These are phyloP conservation scores for Mucor irregularis DNA, from an alignment of 371 early-diverging fungal genomes.

Conservation along the genomic window DNA sequence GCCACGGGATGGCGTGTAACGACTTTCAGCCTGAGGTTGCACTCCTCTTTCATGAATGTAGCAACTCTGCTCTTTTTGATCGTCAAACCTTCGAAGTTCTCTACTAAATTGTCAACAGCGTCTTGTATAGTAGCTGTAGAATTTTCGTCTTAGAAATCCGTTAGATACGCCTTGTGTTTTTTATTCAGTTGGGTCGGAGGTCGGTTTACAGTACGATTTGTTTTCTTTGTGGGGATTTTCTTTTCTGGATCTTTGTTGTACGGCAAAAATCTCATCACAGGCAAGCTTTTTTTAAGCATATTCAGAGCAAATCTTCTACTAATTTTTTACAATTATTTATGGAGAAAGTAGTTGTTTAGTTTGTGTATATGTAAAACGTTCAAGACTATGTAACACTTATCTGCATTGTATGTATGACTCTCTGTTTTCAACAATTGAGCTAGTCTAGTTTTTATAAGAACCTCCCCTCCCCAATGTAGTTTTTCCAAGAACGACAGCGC, in stretches of 20 bases:
- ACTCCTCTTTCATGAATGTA: constrained; percentile 20
- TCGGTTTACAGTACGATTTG: not conserved
- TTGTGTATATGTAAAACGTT: constrained; percentile 1
- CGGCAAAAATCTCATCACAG: constrained; percentile 3
- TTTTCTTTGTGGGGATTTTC: constrained; percentile 9
- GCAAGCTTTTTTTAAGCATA: constrained; percentile 1
- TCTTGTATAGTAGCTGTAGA: constrained; percentile 6
- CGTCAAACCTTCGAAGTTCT: constrained; percentile 3
- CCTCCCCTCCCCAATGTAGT: constrained; percentile 4
- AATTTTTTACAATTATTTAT: constrained; percentile 2
- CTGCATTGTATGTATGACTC: constrained; percentile 2
- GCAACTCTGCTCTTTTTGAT: constrained; percentile 17
- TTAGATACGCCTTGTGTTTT: constrained; percentile 3
- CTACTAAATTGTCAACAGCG: constrained; percentile 4
- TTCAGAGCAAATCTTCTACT: constrained; percentile 4
- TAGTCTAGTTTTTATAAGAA: constrained; percentile 4
- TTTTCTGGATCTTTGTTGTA: constrained; percentile 11
- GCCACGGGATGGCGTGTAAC: constrained; percentile 1
- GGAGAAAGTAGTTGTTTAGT: not conserved
- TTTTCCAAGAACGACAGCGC: constrained; percentile 9
- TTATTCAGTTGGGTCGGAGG: not conserved
- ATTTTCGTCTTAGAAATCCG: constrained; percentile 7
- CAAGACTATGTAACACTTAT: constrained; percentile 5
- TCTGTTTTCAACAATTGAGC: constrained; percentile 3
- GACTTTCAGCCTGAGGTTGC: constrained; percentile 12